Evolutionary conservation across 208 protist species (phyloP), one percentile per base, ranked within the genome.

Genomic region (Crithidia fasciculata): DNA sequence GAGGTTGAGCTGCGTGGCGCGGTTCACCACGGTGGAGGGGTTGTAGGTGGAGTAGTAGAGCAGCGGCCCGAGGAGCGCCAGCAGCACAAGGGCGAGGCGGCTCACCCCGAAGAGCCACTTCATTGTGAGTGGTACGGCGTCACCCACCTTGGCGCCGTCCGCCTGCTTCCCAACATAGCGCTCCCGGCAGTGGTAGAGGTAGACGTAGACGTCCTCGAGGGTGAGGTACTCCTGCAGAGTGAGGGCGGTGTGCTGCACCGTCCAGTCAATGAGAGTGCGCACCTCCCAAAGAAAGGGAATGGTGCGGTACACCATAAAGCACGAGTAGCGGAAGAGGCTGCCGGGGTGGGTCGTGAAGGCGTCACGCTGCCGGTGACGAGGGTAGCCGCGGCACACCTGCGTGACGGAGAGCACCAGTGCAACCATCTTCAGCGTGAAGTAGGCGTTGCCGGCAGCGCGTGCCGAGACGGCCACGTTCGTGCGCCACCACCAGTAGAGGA

Each of bases 21-120:
- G 45, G 69, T 91, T 96, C 40, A 69, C 65, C 43, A 57, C 65
- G 28, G 92, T 77, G 16, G 81, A 88, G 4, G 93, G 91, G 78
- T 92, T 95, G 77, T 94, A 89, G 37, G 89, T 92, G 43, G 91
- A 95, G 73, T 93, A 97, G 80, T 95, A 97, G 18, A 93, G 53
- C 37, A 97, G 78, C 28, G 93, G 93, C 3, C 82, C 84, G 16
- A 95, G 80, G 19, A 97, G 72, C n/a, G 86, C 83, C 3, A 89
- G 39, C 8, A 94, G 62, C 50, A 95, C 73, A 2, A 96, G 65
- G 15, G 60, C 62, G 15, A 96, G 66, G n/a, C 78, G 53, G 12
- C 71, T 72, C 10, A 86, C 63, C 37, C 91, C 93, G 18, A 70
- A 65, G 10, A 69, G 45, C 60, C 76, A 52, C 71, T 94, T 95